Conservation (phyloP, 129 eudicot genomes). For the Tanacetum coccineum region DNA sequence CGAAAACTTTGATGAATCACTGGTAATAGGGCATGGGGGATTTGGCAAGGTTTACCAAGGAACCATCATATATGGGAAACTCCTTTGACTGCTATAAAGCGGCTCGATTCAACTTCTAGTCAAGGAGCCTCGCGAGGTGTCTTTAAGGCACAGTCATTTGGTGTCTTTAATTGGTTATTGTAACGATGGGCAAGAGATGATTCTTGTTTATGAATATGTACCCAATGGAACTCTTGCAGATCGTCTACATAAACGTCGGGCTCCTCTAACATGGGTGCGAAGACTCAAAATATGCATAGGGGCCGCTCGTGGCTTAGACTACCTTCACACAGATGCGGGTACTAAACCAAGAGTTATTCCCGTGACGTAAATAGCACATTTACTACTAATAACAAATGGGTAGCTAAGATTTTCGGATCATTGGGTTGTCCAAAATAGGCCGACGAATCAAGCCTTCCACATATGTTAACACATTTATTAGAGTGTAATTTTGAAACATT, state of each 20-base stretch:
- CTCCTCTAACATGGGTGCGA: constrained; percentile 8
- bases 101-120: constrained; percentile 10
- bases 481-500: constrained; percentile 21
- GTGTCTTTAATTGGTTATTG: constrained; percentile 11
- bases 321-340: constrained; percentile 7
- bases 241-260: background rate
- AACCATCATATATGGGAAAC: background rate
- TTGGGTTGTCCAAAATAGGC: constrained; percentile 14
- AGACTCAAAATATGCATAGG: constrained; percentile 21
- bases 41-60: constrained; percentile 24
- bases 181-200: background rate
- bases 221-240: background rate
- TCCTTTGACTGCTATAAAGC: background rate
- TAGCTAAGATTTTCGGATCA: constrained; percentile 15
- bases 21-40: constrained; percentile 18
- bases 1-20: constrained; percentile 11
- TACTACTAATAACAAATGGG: constrained; percentile 8
- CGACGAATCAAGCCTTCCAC: background rate
- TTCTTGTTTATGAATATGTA: background rate
- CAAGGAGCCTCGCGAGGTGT: constrained; percentile 14
- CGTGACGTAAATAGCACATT: constrained; percentile 17
- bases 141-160: constrained; percentile 4
- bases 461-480: constrained; percentile 10
- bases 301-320: constrained; percentile 18
- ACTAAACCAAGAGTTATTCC: constrained; percentile 3